Evolutionary conservation across 495 filamentous ascomycete genomes (phyloP).

Genomic region (Lichenothelia convexa): DNA sequence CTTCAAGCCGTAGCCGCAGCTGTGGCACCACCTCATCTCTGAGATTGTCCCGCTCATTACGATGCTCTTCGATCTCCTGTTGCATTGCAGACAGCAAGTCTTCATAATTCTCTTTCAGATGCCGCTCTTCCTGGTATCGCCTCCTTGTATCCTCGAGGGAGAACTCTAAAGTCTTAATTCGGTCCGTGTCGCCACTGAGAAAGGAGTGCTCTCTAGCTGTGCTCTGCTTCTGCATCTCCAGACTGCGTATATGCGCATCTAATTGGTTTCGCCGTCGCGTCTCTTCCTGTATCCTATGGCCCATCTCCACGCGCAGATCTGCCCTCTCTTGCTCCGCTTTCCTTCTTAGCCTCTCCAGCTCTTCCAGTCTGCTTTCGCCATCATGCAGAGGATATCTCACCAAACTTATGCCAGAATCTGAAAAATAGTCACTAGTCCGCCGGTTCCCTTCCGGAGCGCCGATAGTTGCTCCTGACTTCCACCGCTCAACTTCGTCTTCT

Average conservation of each 20-base stretch:
- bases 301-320: slow-evolving; percentile 64
- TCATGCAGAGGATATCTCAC: slow-evolving; percentile 48
- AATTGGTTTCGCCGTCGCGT: slow-evolving; percentile 50
- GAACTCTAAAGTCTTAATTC: slow-evolving; percentile 57
- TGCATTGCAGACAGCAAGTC: slow-evolving; percentile 72
- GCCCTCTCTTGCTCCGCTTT: slow-evolving; percentile 84
- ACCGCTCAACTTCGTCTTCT: slow-evolving; percentile 76
- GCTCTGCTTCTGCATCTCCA: slow-evolving; percentile 53
- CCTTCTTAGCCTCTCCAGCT: slow-evolving; percentile 66
- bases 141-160: slow-evolving; percentile 65
- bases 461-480: slow-evolving; percentile 59
- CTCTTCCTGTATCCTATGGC: slow-evolving; percentile 70
- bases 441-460: slow-evolving; percentile 33
- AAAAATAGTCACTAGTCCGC: slow-evolving; percentile 94
- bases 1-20: slow-evolving; percentile 52
- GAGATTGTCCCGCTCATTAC: slow-evolving; percentile 80
- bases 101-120: slow-evolving; percentile 84
- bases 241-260: slow-evolving; percentile 60
- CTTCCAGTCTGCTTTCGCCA: slow-evolving; percentile 49
- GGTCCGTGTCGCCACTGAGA: slow-evolving; percentile 29
- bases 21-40: slow-evolving; percentile 71
- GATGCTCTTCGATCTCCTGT: slow-evolving; percentile 59
- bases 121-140: slow-evolving; percentile 66
- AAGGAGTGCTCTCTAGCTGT: slow-evolving; percentile 30
- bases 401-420: slow-evolving; percentile 81